Conservation (phyloP, 2,329 filamentous ascomycete species). For the Fusarium transvaalense region DNA sequence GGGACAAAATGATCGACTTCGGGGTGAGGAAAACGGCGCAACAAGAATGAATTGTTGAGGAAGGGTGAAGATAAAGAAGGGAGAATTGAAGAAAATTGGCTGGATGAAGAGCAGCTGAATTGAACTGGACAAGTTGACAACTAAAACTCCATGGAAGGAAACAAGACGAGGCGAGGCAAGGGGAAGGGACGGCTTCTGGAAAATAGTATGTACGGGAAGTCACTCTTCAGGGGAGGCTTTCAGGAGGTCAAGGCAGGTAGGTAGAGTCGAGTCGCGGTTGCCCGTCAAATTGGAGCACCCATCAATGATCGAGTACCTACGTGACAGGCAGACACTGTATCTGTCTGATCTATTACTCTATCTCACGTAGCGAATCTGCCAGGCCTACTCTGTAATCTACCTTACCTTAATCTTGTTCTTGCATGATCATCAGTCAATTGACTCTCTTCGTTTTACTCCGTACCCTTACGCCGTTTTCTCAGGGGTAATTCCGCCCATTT, state of each 20-base stretch:
- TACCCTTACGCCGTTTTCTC: conserved; percentile 17
- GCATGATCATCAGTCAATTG: conserved; percentile 43
- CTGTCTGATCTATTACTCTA: conserved; percentile 25
- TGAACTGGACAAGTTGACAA: conserved; percentile 39
- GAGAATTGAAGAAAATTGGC: conserved; percentile 12
- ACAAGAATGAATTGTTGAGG: conserved; percentile 7
- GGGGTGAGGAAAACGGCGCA: conserved; percentile 29
- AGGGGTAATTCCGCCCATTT: conserved; percentile 25
- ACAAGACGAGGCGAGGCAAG: conserved; percentile 17
- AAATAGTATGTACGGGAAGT: conserved; percentile 41
- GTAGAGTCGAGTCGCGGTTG: conserved; percentile 22
- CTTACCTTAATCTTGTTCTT: conserved; percentile 23
- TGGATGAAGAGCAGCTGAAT: conserved; percentile 19
- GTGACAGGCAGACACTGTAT: conserved; percentile 16
- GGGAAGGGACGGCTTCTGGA: conserved; percentile 31
- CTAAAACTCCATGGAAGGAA: conserved; percentile 30
- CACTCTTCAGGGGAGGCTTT: conserved; percentile 36
- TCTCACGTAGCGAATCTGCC: conserved; percentile 21
- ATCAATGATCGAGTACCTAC: conserved; percentile 13
- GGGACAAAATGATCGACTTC: conserved; percentile 43
- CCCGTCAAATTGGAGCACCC: conserved; percentile 27
- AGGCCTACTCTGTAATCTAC: conserved; percentile 20
- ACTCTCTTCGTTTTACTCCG: conserved; percentile 8
- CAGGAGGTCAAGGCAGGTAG: conserved; percentile 30
- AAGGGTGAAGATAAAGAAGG: conserved; percentile 26